Evolutionary conservation across 768 basidiomycete genomes (phyloP).

Genomic region (Nidularia pulvinata): DNA sequence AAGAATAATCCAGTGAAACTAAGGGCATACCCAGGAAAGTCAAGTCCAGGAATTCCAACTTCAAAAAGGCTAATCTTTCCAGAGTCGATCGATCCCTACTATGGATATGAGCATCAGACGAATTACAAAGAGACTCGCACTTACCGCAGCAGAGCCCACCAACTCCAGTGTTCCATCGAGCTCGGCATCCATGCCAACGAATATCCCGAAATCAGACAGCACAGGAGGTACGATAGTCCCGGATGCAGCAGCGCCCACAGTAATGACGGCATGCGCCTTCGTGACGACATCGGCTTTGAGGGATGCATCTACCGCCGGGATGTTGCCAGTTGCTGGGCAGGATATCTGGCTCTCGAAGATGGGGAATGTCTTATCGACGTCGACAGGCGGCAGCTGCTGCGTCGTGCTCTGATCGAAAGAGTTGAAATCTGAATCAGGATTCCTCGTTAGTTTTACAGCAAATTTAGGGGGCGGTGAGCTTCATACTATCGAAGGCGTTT

Average conservation of each 20-base stretch:
- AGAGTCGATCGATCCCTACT: conserved; percentile 38
- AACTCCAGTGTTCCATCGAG: neutral
- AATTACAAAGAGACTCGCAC: conserved; percentile 27
- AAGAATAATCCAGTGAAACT: neutral
- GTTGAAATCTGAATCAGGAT: neutral
- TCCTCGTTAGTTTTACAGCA: too few relatives aligned
- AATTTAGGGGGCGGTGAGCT: too few relatives aligned
- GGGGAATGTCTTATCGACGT: conserved; percentile 24
- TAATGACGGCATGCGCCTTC: conserved; percentile 27
- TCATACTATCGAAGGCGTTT: neutral
- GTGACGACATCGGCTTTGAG: conserved; percentile 24
- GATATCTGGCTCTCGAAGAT: conserved; percentile 23
- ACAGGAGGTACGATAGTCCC: conserved; percentile 47
- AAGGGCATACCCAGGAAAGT: conserved; percentile 42
- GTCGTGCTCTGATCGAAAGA: neutral
- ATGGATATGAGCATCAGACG: conserved; percentile 34
- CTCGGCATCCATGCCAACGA: conserved; percentile 19
- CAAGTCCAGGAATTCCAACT: conserved; percentile 44
- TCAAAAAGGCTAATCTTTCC: conserved; percentile 38
- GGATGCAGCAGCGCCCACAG: conserved; percentile 34
- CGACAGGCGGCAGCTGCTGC: conserved; percentile 5
- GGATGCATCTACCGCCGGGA: too few relatives aligned
- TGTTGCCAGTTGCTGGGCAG: conserved; percentile 19
- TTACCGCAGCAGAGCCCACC: conserved; percentile 2
- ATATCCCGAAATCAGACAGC: conserved; percentile 28